Evolutionary conservation across 176 grass and related monocot genomes (phyloP).

Genomic region (Ensete ventricosum): DNA sequence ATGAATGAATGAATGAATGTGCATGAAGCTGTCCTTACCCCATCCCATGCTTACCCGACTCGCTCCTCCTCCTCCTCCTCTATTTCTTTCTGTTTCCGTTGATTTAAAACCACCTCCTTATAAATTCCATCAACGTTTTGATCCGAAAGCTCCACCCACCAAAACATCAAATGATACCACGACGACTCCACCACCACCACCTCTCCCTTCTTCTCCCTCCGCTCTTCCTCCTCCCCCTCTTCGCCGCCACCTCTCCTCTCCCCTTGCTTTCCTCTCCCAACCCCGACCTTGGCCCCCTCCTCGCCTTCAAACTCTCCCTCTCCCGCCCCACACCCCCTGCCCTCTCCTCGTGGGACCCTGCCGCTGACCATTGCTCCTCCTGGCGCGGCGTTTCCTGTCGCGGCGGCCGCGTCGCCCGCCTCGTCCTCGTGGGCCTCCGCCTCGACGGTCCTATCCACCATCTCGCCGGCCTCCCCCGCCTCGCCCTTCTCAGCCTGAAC

Average conservation of each 20-base stretch:
- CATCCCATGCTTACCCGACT: too few relatives aligned
- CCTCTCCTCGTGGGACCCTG: constrained; percentile 49
- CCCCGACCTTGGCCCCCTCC: constrained; percentile 39
- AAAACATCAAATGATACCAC: too few relatives aligned
- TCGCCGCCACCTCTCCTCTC: background rate
- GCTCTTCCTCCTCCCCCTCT: constrained; percentile 19
- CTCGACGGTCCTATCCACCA: constrained; percentile 41
- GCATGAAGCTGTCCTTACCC: too few relatives aligned
- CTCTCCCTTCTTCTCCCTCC: background rate
- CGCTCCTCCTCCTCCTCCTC: too few relatives aligned
- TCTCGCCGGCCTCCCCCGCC: constrained; percentile 35
- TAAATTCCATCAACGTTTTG: too few relatives aligned
- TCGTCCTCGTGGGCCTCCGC: constrained; percentile 58
- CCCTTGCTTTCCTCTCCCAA: background rate
- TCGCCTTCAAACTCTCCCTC: constrained; percentile 63
- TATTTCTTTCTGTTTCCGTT: too few relatives aligned
- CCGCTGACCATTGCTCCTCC: constrained; percentile 46
- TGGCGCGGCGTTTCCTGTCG: constrained; percentile 66
- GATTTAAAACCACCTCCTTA: too few relatives aligned
- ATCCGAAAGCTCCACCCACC: too few relatives aligned
- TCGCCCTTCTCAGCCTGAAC: constrained; percentile 71
- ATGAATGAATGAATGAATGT: too few relatives aligned
- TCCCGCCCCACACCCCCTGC: constrained; percentile 13
- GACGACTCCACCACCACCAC: too few relatives aligned
- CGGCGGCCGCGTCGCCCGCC: constrained; percentile 29